Percentiles rank a stretch among this genome's conserved stretches.
Conservation (phyloP, 805 yeast genomes). For the Zygoascus tannicola region DNA sequence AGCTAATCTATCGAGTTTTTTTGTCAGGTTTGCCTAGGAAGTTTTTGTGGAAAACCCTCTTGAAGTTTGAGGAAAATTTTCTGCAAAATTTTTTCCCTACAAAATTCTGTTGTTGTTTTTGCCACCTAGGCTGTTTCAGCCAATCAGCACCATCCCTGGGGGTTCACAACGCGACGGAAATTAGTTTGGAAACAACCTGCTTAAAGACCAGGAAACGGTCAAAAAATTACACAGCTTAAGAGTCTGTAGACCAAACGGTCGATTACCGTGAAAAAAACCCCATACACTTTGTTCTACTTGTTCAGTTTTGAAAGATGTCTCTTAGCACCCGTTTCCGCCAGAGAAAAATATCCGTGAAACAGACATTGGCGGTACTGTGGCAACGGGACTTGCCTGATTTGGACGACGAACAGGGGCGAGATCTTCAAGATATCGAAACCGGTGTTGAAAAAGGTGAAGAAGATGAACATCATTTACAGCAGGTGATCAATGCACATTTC, state of each 20-base stretch:
- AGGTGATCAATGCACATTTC: conserved; percentile 73
- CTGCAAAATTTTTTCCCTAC: not conserved
- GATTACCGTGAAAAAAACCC: not conserved
- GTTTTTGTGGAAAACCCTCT: not conserved
- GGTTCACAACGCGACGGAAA: not conserved
- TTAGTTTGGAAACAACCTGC: not conserved
- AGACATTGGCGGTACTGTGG: conserved; percentile 64
- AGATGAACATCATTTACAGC: conserved; percentile 91
- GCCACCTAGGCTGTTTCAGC: not conserved
- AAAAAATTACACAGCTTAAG: not conserved
- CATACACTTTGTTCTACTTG: not conserved
- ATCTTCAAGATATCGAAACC: conserved; percentile 81
- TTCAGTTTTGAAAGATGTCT: conserved; percentile 7
- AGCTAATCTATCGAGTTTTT: not conserved
- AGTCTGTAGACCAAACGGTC: not conserved
- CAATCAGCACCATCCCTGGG: not conserved
- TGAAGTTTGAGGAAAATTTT: not conserved
- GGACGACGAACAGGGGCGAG: conserved; percentile 75
- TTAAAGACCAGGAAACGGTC: not conserved
- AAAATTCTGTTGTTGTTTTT: not conserved
- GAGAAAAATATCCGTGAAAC: conserved; percentile 88
- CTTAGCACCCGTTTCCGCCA: conserved; percentile 71
- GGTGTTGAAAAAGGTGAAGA: conserved; percentile 98
- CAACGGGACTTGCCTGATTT: conserved; percentile 74
- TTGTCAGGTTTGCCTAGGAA: not conserved